phyloP scores from a whole-genome alignment of 192 early-diverging fungal species.

The Coemansia sp. region DNA sequence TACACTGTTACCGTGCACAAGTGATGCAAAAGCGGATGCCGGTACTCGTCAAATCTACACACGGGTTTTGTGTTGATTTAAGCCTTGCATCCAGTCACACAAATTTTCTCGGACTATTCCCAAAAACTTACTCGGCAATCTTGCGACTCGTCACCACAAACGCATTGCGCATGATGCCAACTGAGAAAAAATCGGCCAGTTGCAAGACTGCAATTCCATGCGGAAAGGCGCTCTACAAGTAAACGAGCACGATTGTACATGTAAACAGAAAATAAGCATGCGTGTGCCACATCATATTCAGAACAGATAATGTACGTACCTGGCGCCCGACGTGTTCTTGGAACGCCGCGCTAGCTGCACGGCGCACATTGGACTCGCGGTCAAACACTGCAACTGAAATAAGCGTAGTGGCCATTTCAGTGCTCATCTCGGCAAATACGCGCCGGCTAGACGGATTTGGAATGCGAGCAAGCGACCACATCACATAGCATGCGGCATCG shows the following conservation, averaged over 20 bases:
- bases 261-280: neutral
- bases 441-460: constrained; percentile 62
- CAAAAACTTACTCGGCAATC: constrained; percentile 63
- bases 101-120: too few relatives aligned
- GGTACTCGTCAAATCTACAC: constrained; percentile 69
- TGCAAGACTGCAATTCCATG: constrained; percentile 92
- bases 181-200: constrained; percentile 87
- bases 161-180: constrained; percentile 78
- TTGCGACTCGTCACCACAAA: constrained; percentile 69
- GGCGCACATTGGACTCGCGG: constrained; percentile 88
- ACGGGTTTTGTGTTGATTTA: too few relatives aligned
- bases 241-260: constrained; percentile 6
- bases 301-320: constrained; percentile 40
- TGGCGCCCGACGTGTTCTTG: constrained; percentile 96
- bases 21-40: constrained; percentile 69
- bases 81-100: too few relatives aligned
- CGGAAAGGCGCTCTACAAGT: constrained; percentile 74
- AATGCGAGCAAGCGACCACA: constrained; percentile 95
- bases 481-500: constrained; percentile 95
- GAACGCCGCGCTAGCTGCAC: constrained; percentile 94
- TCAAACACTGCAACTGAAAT: constrained; percentile 84
- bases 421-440: constrained; percentile 64
- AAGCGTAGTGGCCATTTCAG: constrained; percentile 69
- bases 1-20: constrained; percentile 62
- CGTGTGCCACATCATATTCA: neutral